phyloP scores from a whole-genome alignment of 352 stramenopile species.

The Pythium biforme region DNA sequence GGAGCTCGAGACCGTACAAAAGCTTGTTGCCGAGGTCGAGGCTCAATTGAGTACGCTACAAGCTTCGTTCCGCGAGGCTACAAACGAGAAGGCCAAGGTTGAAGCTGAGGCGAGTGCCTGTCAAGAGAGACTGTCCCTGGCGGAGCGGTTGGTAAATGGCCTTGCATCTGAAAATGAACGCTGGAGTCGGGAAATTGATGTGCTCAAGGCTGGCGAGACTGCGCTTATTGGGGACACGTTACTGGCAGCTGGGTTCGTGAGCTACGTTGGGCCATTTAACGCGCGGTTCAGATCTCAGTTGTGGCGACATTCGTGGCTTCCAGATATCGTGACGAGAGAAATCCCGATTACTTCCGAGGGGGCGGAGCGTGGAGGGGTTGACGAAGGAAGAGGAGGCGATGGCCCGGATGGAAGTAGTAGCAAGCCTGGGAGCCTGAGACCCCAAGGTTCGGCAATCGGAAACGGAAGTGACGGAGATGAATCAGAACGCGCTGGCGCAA shows the following conservation, averaged over 20 bases:
- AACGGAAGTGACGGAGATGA: slow-evolving; percentile 2
- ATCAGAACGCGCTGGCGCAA: background rate
- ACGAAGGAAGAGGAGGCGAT: slow-evolving; percentile 6
- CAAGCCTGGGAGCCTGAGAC: slow-evolving; percentile 1
- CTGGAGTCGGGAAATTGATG: slow-evolving; percentile 88
- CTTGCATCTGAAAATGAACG: slow-evolving; percentile 87
- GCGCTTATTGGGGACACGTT: slow-evolving; percentile 88
- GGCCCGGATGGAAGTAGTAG: background rate
- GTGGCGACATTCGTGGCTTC: slow-evolving; percentile 86
- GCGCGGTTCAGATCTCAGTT: slow-evolving; percentile 75
- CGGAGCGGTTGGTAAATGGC: slow-evolving; percentile 87
- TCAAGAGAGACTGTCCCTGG: slow-evolving; percentile 83
- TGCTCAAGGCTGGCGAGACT: slow-evolving; percentile 62
- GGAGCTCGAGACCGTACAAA: slow-evolving; percentile 80
- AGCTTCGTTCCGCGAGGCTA: slow-evolving; percentile 78
- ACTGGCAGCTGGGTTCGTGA: slow-evolving; percentile 88
- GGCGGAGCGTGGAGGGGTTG: background rate
- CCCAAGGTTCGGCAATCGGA: slow-evolving; percentile 11
- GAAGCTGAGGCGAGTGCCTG: slow-evolving; percentile 86
- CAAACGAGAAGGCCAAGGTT: slow-evolving; percentile 89
- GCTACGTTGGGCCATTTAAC: slow-evolving; percentile 92
- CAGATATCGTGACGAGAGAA: slow-evolving; percentile 80
- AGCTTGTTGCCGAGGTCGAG: slow-evolving; percentile 83
- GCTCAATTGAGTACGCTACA: slow-evolving; percentile 76
- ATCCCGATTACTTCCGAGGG: slow-evolving; percentile 66